Evolutionary conservation across 371 early-diverging fungal species (phyloP).

Genomic region (Mortierella sp.): DNA sequence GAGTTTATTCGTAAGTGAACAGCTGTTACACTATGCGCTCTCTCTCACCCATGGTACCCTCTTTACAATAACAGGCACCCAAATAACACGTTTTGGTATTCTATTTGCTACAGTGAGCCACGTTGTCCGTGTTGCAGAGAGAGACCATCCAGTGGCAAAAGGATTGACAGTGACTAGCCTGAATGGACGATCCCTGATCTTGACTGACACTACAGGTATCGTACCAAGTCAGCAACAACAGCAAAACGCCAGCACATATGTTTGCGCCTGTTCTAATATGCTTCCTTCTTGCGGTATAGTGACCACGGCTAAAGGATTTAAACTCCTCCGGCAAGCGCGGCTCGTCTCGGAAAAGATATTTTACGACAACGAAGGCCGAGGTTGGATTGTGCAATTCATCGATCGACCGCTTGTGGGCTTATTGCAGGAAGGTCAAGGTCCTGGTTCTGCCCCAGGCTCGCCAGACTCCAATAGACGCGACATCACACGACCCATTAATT

Average conservation of each 20-base stretch:
- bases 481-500: not conserved
- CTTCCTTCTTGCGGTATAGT: constrained; percentile 14
- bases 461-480: not conserved
- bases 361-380: constrained; percentile 55
- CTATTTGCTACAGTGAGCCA: constrained; percentile 36
- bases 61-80: not conserved
- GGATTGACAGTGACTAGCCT: constrained; percentile 27
- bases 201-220: constrained; percentile 49
- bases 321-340: constrained; percentile 45
- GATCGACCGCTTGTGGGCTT: constrained; percentile 49
- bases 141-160: constrained; percentile 36
- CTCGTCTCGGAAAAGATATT: constrained; percentile 47
- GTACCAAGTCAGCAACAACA: too few relatives aligned
- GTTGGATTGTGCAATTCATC: constrained; percentile 50
- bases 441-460: constrained; percentile 13
- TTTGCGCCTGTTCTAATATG: too few relatives aligned
- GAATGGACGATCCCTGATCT: constrained; percentile 47
- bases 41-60: not conserved
- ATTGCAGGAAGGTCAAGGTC: constrained; percentile 6
- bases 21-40: not conserved
- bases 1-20: constrained; percentile 41
- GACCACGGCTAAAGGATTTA: constrained; percentile 54
- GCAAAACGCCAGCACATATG: not conserved
- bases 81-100: not conserved
- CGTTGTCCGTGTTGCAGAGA: constrained; percentile 36